Evolutionary conservation across 306 rosid genomes (phyloP).

Genomic region (Inga laurina): DNA sequence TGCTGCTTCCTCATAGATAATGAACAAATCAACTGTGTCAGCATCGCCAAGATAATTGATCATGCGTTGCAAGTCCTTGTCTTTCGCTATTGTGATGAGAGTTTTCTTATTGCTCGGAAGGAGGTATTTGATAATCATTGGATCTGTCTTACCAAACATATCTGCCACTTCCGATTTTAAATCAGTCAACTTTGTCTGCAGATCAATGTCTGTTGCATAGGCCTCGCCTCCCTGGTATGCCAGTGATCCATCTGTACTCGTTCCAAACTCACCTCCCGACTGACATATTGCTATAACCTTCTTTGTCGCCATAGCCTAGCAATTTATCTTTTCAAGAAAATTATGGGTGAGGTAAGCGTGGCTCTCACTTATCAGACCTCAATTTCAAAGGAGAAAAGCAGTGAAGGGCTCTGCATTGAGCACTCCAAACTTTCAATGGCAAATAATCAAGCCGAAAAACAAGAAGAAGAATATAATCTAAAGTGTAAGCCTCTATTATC

Average conservation of each 20-base stretch:
- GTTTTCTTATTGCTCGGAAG: conserved; percentile 91
- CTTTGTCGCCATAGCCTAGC: conserved; percentile 66
- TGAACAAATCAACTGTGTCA: conserved; percentile 66
- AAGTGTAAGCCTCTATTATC: conserved; percentile 5
- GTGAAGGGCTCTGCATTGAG: conserved; percentile 21
- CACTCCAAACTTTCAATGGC: conserved; percentile 18
- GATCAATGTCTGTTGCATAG: conserved; percentile 82
- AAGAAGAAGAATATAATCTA: neutral
- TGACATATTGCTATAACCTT: conserved; percentile 92
- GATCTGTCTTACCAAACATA: conserved; percentile 60
- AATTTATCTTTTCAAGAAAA: neutral
- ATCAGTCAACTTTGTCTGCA: conserved; percentile 63
- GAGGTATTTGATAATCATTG: conserved; percentile 78
- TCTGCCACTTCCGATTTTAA: conserved; percentile 83
- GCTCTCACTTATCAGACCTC: conserved; percentile 5
- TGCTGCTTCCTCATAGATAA: conserved; percentile 64
- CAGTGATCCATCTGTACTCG: conserved; percentile 69
- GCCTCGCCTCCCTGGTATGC: conserved; percentile 85
- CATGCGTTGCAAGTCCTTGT: conserved; percentile 96
- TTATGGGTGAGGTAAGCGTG: neutral
- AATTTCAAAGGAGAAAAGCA: conserved; percentile 25
- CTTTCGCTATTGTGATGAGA: conserved; percentile 82
- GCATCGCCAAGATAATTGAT: conserved; percentile 75
- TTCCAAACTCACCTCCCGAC: conserved; percentile 85
- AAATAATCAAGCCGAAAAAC: neutral